Evolutionary conservation across 305 asterid species (phyloP).

Genomic region (Solanum chacoense): DNA sequence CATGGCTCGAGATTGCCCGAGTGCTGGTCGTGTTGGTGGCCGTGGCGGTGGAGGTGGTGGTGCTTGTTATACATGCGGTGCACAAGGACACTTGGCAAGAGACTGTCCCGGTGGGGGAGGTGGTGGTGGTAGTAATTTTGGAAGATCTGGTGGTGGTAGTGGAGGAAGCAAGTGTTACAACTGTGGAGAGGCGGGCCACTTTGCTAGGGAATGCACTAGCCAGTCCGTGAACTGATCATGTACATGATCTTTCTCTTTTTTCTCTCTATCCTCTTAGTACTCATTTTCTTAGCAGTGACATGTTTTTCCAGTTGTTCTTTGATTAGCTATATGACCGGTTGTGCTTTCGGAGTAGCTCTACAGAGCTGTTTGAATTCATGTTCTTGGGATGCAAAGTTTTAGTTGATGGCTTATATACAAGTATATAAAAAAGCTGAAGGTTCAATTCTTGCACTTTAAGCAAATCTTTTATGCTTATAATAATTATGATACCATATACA

Average conservation of each 20-base stretch:
- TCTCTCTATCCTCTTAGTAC: not conserved
- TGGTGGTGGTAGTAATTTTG: not conserved
- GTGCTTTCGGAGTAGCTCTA: not conserved
- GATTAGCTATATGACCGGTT: not conserved
- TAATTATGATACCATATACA: not conserved
- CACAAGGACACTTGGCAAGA: constrained; percentile 56
- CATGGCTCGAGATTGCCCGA: constrained; percentile 52
- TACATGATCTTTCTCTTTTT: not conserved
- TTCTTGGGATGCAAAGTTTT: not conserved
- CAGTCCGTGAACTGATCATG: not conserved
- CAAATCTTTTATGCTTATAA: not conserved
- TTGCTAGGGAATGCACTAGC: constrained; percentile 8
- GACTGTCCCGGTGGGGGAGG: constrained; percentile 31
- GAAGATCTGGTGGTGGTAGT: constrained; percentile 7
- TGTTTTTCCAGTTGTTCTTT: not conserved
- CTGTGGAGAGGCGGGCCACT: constrained; percentile 16
- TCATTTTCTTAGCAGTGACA: not conserved
- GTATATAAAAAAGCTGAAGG: not conserved
- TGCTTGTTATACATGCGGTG: constrained; percentile 49
- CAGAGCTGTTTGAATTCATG: not conserved
- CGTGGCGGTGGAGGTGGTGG: constrained; percentile 19
- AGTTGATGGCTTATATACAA: not conserved
- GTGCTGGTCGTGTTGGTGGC: constrained; percentile 19
- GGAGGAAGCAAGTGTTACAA: constrained; percentile 20
- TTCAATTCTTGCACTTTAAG: not conserved